Evolutionary conservation across 345 rosid genomes (phyloP), one percentile per base, ranked within the genome.

Genomic region (Laguncularia racemosa): DNA sequence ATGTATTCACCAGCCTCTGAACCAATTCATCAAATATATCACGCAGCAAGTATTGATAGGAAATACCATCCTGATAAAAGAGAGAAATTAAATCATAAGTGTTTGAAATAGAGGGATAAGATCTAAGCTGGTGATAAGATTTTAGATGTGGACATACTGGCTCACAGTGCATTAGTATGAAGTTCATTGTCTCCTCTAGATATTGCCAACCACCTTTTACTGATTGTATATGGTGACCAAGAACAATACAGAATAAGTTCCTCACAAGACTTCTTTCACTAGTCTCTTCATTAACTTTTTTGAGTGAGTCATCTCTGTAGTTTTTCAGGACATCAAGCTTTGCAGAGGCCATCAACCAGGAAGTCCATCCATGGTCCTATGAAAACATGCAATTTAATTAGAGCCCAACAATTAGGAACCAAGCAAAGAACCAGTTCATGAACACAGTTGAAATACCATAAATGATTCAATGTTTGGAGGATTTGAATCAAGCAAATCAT

Each of bases 121-220:
- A 19, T n/a, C 18, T 33, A 46, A 61, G n/a, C 13, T 40, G 48
- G 56, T 20, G 26, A 64, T 26, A 58, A 44, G 20, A 23, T 44
- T 14, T 46, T 44, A 65, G 55, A 8, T 17, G 52, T 59, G 57
- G 47, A 70, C 81, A 61, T 86, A 92, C 98, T 70, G 76, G 79
- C 72, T 83, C 83, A 61, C 63, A 71, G 58, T 81, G 80, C 76
- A 80, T 57, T 38, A 83, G 81, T 43, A 92, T 71, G 74, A 89
- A 89, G 84, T 86, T 88, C 68, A 78, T 78, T 20, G 96, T 86
- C 72, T 86, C 98, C 70, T 92, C 98, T 61, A 92, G 69, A 53
- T 77, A 91, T 67, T 86, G 98, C 98, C 98, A 92, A 66, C 98
- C 98, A 61, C 98, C 96, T 82, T 88, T 91, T 55, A 91, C 80